A percentile compares a stretch with the other conserved stretches of the same genome.
Evolutionary conservation across 345 rosid species (phyloP).

Genomic region (Sisymbrium altissimum): DNA sequence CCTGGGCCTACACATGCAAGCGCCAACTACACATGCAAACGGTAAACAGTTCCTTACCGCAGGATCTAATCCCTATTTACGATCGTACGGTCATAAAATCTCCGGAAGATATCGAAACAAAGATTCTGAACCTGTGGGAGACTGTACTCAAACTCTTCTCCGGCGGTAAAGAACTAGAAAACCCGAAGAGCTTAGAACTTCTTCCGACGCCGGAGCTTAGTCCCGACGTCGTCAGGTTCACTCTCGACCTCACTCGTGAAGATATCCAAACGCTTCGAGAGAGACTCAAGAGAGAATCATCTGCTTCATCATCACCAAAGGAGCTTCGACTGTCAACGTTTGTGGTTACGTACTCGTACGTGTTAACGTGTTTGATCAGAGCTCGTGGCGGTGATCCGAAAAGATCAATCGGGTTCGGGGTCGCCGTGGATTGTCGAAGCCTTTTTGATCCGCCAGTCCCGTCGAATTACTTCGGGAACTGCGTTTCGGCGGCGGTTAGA

Average conservation of each 20-base stretch:
- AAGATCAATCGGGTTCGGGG: background rate
- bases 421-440: conserved; percentile 33
- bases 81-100: conserved; percentile 24
- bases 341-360: conserved; percentile 31
- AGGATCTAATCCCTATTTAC: conserved; percentile 20
- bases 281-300: conserved; percentile 5
- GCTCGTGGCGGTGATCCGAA: conserved; percentile 19
- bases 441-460: conserved; percentile 37
- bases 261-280: background rate
- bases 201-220: background rate
- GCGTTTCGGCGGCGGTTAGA: background rate
- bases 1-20: conserved; percentile 29
- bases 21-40: background rate
- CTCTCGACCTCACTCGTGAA: background rate
- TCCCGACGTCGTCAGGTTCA: conserved; percentile 4
- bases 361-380: conserved; percentile 1
- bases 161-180: conserved; percentile 2
- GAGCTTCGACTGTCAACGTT: conserved; percentile 28
- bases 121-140: background rate
- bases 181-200: conserved; percentile 5
- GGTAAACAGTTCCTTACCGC: background rate
- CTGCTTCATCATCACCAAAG: background rate
- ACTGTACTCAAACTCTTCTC: background rate
- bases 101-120: background rate
- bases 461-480: conserved; percentile 36